These are phyloP conservation scores for Neurospora africana DNA, from an alignment of 495 filamentous ascomycete genomes.

Conservation along the genomic window DNA sequence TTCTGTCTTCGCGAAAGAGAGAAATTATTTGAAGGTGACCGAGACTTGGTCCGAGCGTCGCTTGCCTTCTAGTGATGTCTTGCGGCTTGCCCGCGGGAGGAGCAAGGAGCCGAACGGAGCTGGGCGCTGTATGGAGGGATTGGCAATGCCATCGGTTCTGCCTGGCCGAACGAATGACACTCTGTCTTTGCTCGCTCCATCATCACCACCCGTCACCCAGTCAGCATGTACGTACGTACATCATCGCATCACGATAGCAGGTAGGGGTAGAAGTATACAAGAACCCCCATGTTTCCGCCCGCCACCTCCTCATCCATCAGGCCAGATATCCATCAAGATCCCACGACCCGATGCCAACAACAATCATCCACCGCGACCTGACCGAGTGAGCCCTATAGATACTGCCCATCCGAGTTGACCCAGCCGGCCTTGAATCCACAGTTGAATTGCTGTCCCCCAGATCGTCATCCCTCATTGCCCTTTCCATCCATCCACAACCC, in stretches of 20 bases:
- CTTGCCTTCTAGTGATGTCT: neutral
- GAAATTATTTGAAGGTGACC: constrained; percentile 23
- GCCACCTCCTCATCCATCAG: neutral
- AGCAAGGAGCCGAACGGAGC: neutral
- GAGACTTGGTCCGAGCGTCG: constrained; percentile 22
- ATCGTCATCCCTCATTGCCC: neutral
- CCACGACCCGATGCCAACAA: neutral
- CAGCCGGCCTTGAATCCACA: neutral
- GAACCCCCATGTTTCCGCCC: neutral
- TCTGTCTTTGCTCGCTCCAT: neutral
- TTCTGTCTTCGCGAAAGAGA: constrained; percentile 15
- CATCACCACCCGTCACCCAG: neutral
- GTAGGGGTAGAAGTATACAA: neutral
- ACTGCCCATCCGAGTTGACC: neutral
- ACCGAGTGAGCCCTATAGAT: neutral
- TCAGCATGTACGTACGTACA: neutral
- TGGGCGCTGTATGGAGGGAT: neutral
- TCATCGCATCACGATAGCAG: neutral
- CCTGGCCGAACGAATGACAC: neutral
- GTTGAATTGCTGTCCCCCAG: neutral
- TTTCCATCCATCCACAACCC: neutral
- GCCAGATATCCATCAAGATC: neutral
- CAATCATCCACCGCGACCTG: neutral
- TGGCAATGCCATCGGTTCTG: neutral
- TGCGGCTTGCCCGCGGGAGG: neutral